Conservation (phyloP, 108 stramenopile species). For the Cyclotella sp. region DNA sequence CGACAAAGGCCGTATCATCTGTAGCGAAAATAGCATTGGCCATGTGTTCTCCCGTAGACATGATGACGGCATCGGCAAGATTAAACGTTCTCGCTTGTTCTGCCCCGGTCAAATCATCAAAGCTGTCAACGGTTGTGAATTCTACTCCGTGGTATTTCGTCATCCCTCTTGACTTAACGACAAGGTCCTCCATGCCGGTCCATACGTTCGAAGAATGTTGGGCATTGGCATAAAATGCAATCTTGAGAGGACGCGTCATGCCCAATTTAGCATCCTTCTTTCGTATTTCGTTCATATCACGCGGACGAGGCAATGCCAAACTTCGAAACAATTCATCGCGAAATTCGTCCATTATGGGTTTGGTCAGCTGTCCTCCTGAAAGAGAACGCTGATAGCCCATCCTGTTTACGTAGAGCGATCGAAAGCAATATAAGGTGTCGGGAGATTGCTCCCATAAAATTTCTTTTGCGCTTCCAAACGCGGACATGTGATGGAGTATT, state of each 20-base stretch:
- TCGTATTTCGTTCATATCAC: constrained; percentile 29
- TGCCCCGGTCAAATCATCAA: constrained; percentile 14
- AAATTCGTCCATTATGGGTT: constrained; percentile 21
- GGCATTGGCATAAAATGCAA: constrained; percentile 13
- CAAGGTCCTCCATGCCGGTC: constrained; percentile 11
- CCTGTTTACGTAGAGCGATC: background rate
- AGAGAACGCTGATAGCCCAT: constrained; percentile 15
- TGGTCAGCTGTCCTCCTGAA: background rate
- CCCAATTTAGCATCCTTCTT: constrained; percentile 36
- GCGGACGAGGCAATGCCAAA: constrained; percentile 20
- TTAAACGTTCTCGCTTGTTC: constrained; percentile 25
- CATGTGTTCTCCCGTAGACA: constrained; percentile 24
- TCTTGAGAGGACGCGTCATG: constrained; percentile 25
- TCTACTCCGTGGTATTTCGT: constrained; percentile 20
- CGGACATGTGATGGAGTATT: constrained; percentile 19
- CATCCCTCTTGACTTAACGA: background rate
- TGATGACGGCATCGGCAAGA: constrained; percentile 20
- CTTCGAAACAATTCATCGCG: constrained; percentile 15
- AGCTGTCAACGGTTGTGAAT: constrained; percentile 6
- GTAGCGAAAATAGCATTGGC: constrained; percentile 28
- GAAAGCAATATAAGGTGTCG: constrained; percentile 18
- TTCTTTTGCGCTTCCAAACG: constrained; percentile 21
- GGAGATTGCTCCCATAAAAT: constrained; percentile 16
- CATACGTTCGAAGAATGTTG: constrained; percentile 3
- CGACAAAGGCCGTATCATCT: constrained; percentile 15